Evolutionary conservation across 352 stramenopile genomes (phyloP), one percentile per base, ranked within the genome.

Genomic region (Phytopythium kandeliae): DNA sequence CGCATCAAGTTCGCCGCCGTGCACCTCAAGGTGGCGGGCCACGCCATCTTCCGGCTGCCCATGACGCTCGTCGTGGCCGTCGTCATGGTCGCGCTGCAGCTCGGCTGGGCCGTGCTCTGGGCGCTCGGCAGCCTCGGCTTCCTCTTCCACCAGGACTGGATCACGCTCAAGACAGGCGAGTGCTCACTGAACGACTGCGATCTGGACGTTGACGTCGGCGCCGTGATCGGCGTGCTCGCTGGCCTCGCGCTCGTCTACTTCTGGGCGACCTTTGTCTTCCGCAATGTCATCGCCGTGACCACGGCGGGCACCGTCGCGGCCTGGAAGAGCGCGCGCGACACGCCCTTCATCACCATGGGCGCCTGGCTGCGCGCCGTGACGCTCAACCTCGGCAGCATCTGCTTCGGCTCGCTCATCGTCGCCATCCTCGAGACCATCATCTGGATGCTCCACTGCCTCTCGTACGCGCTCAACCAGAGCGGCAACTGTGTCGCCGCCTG

Each of bases 391-490:
- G 80, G 80, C 10, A 88, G 75, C 17, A 91, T 91, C 58, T 89
- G 78, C 65, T 88, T 91, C 51, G 86, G 86, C 1, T 95, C 85
- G 17, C 60, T 96, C 21, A 83, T 96, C 54, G 86, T 96, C 11
- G 76, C 77, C 25, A 74, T 89, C 51, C 61, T 91, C n/a, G 63
- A 87, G 54, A 77, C 72, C 9, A 75, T 90, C 28, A 64, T 69
- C 28, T 73, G 79, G 31, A 54, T 83, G 4, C 22, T 85, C 40
- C 48, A 52, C 47, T 65, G 49, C 34, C 80, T 68, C 34, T 74
- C 67, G 44, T 62, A 75, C 21, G 54, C 66, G 17, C 58, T 70
- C 13, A 36, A 59, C 36, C 65, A 78, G 17, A 59, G 65, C 16
- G 77, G 76, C 46, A 84, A 79, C 41, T 75, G 65, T 17, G 76